Evolutionary conservation across 306 rosid genomes (phyloP), one percentile per base, ranked within the genome.

Genomic region (Acacia crassicarpa): DNA sequence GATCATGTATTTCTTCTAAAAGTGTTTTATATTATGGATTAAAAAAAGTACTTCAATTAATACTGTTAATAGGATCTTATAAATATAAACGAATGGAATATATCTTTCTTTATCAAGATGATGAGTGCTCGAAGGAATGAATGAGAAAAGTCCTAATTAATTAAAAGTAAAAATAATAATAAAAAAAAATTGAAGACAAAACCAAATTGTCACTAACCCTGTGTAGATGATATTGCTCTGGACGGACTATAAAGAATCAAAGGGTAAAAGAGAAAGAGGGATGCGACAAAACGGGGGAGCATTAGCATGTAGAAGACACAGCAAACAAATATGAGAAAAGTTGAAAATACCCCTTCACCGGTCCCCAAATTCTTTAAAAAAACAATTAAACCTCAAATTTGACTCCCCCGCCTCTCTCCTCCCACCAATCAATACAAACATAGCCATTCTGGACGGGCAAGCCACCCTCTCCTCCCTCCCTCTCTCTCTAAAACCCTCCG

Each of bases 341-440:
- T 87, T 90, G 94, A 92, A 91, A 92, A 86, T 81, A 93, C 90
- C 91, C 74, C 87, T 90, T 92, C 88, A 91, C 91, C 89, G 86
- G 87, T 89, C 91, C 88, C 89, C 14, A 67, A 67, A 19, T 63
- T 14, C 23, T 9, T 0, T 1, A 84, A 83, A 20, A 19, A 68
- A 84, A 82, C 82, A 85, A 85, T 23, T n/a, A 20, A 76, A 81
- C 76, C 62, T 80, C 30, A 78, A 84, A 77, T 84, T 76, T 83
- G 44, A 83, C 84, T 53, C 2, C 61, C 1, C 20, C 86, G 38
- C 8, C 84, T 49, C 90, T 81, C 61, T 38, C 8, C 41, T 63
- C 81, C 85, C 51, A 87, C 92, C 93, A 88, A 84, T 87, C 81
- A 78, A 32, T 32, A 32, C 35, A 53, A 69, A 62, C 4, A 62